Evolutionary conservation across 371 early-diverging fungal genomes (phyloP).

Genomic region (Thermomucor indicae-seudaticae): DNA sequence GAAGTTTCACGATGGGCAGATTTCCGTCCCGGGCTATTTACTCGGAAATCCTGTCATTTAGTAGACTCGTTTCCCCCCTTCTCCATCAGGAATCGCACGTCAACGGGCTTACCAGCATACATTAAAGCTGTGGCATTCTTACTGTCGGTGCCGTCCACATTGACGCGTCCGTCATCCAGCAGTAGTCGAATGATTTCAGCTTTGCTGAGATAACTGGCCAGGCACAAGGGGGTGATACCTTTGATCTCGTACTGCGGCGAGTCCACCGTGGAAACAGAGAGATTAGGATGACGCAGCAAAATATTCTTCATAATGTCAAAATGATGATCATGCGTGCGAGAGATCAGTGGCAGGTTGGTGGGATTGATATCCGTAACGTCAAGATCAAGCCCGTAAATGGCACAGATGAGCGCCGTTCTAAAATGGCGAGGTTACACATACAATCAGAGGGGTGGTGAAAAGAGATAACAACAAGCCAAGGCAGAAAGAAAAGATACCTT

Average conservation of each 20-base stretch:
- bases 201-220: conserved; percentile 72
- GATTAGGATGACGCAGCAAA: conserved; percentile 51
- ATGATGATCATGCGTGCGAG: conserved; percentile 53
- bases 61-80: background rate
- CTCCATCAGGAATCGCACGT: background rate
- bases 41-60: background rate
- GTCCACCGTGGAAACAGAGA: conserved; percentile 52
- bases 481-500: conserved; percentile 36
- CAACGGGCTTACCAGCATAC: conserved; percentile 73
- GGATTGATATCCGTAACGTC: conserved; percentile 52
- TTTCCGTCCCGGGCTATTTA: conserved; percentile 66
- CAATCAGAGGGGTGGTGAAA: too few relatives aligned
- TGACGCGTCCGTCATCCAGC: conserved; percentile 60
- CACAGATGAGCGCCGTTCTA: conserved; percentile 57
- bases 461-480: background rate
- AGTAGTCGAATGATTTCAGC: conserved; percentile 55
- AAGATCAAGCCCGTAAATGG: conserved; percentile 56
- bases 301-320: conserved; percentile 55
- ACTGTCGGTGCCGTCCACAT: conserved; percentile 64
- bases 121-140: conserved; percentile 76
- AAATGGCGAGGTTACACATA: background rate
- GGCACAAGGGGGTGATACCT: conserved; percentile 73
- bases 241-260: conserved; percentile 63
- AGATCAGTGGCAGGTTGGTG: conserved; percentile 55
- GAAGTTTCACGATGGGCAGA: conserved; percentile 50